These are phyloP conservation scores for sunflower (Helianthus annuus) DNA, from an alignment of 129 eudicot species.

Conservation along the genomic window HanXRQr2.0-SUNRISE NC_035440.2:5536687-5537186, in stretches of 20 bases:
- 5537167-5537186: too few species aligned
- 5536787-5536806: neutral
- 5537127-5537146: too few species aligned
- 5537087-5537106: too few species aligned
- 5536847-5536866: neutral
- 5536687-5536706: conserved; percentile 12
- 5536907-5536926: too few species aligned
- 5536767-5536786: neutral
- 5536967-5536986: neutral
- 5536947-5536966: neutral
- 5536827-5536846: neutral
- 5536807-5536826: neutral
- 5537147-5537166: too few species aligned
- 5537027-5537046: too few species aligned
- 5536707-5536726: neutral
- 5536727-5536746: neutral
- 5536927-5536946: too few species aligned
- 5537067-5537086: too few species aligned
- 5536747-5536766: neutral
- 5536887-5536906: too few species aligned
- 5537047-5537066: too few species aligned
- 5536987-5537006: neutral
- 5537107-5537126: too few species aligned
- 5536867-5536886: too few species aligned
- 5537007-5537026: neutral